Evolutionary conservation across 2,329 filamentous ascomycete genomes (phyloP), one percentile per base, ranked within the genome.

Genomic region (Curvularia hawaiiensis): DNA sequence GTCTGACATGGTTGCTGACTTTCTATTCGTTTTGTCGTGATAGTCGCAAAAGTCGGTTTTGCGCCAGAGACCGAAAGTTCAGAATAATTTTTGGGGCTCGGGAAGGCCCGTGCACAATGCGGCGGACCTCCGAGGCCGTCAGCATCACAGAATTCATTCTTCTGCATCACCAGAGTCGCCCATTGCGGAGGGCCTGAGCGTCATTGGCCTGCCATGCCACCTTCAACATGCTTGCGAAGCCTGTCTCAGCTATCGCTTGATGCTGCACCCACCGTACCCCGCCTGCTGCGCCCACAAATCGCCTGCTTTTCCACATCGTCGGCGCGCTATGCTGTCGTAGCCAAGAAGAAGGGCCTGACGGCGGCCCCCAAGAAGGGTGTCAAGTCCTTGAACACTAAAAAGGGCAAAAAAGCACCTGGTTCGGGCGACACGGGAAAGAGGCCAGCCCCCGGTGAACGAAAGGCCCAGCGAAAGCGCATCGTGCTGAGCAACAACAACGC

Each of bases 401-500:
- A 73, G 60, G 63, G 68, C 61, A 82, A 79, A 69, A 67, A 64
- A 46, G 80, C 78, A 61, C 64, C 67, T 35, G 66, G 61, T 39
- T 65, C 60, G 12, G 68, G 69, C n/a, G 77, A 79, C n/a, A 71
- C 74, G 14, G 76, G 75, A 26, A 76, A 78, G 76, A 82, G 86
- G 16, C 89, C 90, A 20, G 81, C 81, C 12, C 83, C 86, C 3
- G 94, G 93, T 64, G 93, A 97, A 82, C 87, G 93, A 65, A 96
- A 92, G 79, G 90, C 91, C 28, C 82, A 91, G 73, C 88, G 92
- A 64, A 97, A 96, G 81, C 88, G 91, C 66, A 91, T 99, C 70
- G 88, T 96, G 58, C 86, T 99, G 59, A 94, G 90, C 82, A 99
- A 98, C 79, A 90, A 91, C 77, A 98, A 97, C 79, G 95, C 95